Evolutionary conservation across 2,329 filamentous ascomycete species (phyloP).

Genomic region (Blastomyces silverae): DNA sequence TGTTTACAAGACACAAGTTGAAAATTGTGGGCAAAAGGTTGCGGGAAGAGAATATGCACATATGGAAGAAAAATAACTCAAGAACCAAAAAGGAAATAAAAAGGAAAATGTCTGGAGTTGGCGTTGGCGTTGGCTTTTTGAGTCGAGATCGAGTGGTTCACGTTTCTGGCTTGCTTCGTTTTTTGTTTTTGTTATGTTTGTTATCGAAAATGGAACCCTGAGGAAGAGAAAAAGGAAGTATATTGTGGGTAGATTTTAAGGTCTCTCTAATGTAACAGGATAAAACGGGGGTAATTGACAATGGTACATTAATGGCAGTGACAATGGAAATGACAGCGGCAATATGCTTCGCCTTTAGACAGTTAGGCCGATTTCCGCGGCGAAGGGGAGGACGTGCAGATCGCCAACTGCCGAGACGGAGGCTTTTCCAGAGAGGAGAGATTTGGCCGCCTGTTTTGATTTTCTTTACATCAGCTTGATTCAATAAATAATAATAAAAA

Average conservation of each 20-base stretch:
- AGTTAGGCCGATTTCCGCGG: constrained; percentile 86
- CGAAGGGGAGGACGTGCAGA: constrained; percentile 82
- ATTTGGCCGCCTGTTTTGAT: constrained; percentile 66
- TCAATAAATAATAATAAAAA: constrained; percentile 14
- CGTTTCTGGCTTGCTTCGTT: background rate
- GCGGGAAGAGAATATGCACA: no score
- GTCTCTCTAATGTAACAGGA: constrained; percentile 4
- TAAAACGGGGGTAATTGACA: background rate
- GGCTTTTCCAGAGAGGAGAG: constrained; percentile 79
- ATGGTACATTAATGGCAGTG: background rate
- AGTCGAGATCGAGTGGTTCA: background rate
- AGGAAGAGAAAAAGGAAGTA: background rate
- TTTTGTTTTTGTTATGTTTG: background rate
- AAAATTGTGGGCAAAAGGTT: no score
- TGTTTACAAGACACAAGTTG: constrained; percentile 22
- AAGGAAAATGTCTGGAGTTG: constrained; percentile 1
- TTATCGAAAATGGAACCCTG: background rate
- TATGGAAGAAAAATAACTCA: constrained; percentile 21
- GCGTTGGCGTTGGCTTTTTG: background rate
- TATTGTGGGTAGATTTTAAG: background rate
- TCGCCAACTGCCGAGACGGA: constrained; percentile 87
- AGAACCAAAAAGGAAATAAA: constrained; percentile 11
- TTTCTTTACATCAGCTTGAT: constrained; percentile 26
- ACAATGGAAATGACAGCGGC: background rate
- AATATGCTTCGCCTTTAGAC: constrained; percentile 58